These are phyloP conservation scores for Pyricularia sp. DNA, from an alignment of 2,329 filamentous ascomycete species.

Conservation along the genomic window DNA sequence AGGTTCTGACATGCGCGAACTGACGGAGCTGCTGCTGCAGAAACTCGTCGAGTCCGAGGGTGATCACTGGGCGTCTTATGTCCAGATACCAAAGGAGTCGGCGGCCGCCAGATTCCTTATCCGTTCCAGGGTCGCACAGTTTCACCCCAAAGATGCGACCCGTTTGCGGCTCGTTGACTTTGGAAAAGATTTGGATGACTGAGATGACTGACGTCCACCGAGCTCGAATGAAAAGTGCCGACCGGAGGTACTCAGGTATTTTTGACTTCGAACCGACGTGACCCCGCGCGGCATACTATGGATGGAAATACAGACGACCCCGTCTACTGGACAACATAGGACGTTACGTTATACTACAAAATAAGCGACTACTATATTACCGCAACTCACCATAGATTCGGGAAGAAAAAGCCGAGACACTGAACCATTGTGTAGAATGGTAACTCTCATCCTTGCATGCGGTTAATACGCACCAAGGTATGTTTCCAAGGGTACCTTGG, in stretches of 20 bases:
- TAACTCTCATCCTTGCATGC: neutral
- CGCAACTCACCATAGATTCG: neutral
- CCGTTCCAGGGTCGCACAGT: constrained; percentile 51
- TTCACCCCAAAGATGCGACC: constrained; percentile 50
- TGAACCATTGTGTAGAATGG: neutral
- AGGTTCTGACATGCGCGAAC: constrained; percentile 41
- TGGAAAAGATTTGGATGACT: constrained; percentile 48
- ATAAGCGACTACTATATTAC: neutral
- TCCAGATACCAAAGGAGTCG: constrained; percentile 45
- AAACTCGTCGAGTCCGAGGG: constrained; percentile 39
- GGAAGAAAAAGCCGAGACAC: neutral
- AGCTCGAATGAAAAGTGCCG: neutral
- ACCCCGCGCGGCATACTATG: neutral
- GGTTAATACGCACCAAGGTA: neutral
- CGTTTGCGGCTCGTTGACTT: constrained; percentile 49
- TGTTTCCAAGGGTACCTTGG: neutral
- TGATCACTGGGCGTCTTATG: constrained; percentile 42
- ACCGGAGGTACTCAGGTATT: neutral
- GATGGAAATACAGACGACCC: neutral
- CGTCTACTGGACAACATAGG: neutral
- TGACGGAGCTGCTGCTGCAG: constrained; percentile 50
- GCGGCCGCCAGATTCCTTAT: constrained; percentile 52
- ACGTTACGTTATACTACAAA: neutral
- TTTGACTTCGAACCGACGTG: neutral
- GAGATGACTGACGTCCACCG: neutral